A percentile compares a stretch with the other conserved stretches of the same genome.
These are phyloP conservation scores for Dipodascopsis tothii DNA, from an alignment of 805 yeast genomes.

Conservation along the genomic window DNA sequence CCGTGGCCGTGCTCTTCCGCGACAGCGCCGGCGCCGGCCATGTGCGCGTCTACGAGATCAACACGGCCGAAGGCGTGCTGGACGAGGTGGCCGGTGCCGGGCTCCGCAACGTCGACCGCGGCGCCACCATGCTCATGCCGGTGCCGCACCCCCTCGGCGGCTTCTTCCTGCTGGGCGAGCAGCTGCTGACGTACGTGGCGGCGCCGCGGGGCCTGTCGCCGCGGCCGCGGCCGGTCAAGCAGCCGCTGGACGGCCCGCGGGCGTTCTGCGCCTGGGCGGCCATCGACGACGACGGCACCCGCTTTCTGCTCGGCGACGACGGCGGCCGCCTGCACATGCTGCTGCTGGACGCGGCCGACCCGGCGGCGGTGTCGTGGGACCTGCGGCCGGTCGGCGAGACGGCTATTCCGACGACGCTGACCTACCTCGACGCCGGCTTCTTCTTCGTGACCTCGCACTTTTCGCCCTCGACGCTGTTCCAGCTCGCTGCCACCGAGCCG, in stretches of 20 bases:
- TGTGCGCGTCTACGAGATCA: conserved; percentile 18
- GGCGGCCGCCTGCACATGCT: conserved; percentile 16
- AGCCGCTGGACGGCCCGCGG: conserved; percentile 15
- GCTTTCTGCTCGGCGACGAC: conserved; percentile 21
- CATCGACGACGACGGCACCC: conserved; percentile 16
- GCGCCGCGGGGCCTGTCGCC: background rate
- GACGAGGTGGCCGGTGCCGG: conserved; percentile 6
- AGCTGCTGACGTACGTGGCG: conserved; percentile 13
- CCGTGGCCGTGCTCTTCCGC: conserved; percentile 18
- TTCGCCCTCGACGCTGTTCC: conserved; percentile 19
- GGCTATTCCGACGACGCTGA: conserved; percentile 21
- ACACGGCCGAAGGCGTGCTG: conserved; percentile 4
- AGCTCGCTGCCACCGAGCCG: conserved; percentile 10
- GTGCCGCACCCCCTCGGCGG: conserved; percentile 11
- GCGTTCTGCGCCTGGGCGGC: conserved; percentile 18
- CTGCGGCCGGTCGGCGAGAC: conserved; percentile 10
- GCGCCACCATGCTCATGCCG: conserved; percentile 15
- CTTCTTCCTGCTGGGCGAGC: conserved; percentile 20
- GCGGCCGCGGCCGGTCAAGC: conserved; percentile 3
- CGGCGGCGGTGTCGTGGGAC: background rate
- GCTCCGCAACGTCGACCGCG: conserved; percentile 17
- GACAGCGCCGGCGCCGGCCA: conserved; percentile 18
- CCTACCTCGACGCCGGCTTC: conserved; percentile 17
- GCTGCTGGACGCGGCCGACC: conserved; percentile 2
- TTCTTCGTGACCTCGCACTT: conserved; percentile 24